Evolutionary conservation across 225 moss, liverwort and hornwort species (phyloP).

Genomic region (Lunularia cruciata): DNA sequence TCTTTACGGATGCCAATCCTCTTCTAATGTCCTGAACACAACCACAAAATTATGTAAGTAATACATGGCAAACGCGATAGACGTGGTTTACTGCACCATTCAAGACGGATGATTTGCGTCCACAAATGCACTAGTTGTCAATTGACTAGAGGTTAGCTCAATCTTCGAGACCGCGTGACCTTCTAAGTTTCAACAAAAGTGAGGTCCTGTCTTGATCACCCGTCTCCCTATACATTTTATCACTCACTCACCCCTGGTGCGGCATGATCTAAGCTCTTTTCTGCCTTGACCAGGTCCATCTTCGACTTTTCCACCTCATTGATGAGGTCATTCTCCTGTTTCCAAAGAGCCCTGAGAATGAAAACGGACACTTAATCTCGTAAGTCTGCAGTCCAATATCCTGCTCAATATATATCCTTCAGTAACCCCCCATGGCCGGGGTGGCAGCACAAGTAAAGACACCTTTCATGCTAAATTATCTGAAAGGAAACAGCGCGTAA

Average conservation of each 20-base stretch:
- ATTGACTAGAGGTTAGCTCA: too few species aligned
- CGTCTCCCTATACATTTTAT: neutral
- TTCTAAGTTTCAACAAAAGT: too few species aligned
- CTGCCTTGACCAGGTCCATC: constrained; percentile 66
- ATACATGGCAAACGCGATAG: neutral
- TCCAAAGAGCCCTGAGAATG: constrained; percentile 72
- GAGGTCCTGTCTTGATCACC: neutral
- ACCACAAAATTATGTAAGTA: too few species aligned
- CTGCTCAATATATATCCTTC: too few species aligned
- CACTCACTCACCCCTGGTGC: constrained; percentile 68
- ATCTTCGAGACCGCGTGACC: too few species aligned
- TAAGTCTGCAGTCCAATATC: too few species aligned
- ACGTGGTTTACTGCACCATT: too few species aligned
- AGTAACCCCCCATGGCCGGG: too few species aligned
- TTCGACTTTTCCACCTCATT: constrained; percentile 66
- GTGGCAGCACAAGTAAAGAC: too few species aligned
- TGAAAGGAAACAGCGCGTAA: neutral
- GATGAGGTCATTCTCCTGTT: constrained; percentile 62
- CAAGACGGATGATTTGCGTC: too few species aligned
- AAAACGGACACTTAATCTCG: neutral
- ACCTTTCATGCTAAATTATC: neutral
- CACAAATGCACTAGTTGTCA: too few species aligned
- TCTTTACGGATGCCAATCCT: constrained; percentile 67
- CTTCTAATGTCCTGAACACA: constrained; percentile 81
- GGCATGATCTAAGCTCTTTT: constrained; percentile 85